Conservation (phyloP, 805 yeast genomes). For the fission yeast (Schizosaccharomyces pombe) region DNA sequence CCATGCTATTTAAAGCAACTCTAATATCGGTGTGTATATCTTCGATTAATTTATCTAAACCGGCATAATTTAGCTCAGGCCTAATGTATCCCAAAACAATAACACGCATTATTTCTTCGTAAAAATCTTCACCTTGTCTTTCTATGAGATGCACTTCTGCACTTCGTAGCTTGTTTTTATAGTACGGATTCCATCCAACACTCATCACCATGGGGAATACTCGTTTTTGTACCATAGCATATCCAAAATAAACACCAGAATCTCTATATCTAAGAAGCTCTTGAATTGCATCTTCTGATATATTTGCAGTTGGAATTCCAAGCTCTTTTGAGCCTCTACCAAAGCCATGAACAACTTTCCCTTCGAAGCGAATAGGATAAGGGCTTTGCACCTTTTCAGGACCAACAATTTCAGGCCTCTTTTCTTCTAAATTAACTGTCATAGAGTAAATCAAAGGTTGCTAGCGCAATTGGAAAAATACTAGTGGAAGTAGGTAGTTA, state of each 20-base stretch:
- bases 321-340: slow-evolving; percentile 88
- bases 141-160: slow-evolving; percentile 71
- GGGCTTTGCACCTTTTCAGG: slow-evolving; percentile 14
- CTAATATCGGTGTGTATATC: slow-evolving; percentile 66
- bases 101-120: slow-evolving; percentile 55
- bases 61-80: slow-evolving; percentile 69
- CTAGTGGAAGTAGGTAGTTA: too few relatives aligned
- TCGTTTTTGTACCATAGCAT: slow-evolving; percentile 20
- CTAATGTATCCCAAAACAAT: slow-evolving; percentile 69
- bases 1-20: slow-evolving; percentile 33
- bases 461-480: background rate
- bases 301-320: slow-evolving; percentile 57
- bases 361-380: slow-evolving; percentile 16
- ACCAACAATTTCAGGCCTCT: slow-evolving; percentile 3
- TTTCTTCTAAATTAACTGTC: background rate
- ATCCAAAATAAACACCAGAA: slow-evolving; percentile 88
- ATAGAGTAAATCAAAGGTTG: too few relatives aligned
- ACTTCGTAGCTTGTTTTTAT: slow-evolving; percentile 51
- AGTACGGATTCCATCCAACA: slow-evolving; percentile 88
- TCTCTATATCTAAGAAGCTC: slow-evolving; percentile 20
- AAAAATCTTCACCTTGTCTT: slow-evolving; percentile 39
- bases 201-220: slow-evolving; percentile 43
- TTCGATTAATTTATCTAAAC: slow-evolving; percentile 54
- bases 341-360: slow-evolving; percentile 51
- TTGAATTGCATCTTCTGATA: slow-evolving; percentile 22